Evolutionary conservation across 139 green algal species (phyloP), one percentile per base, ranked within the genome.

Genomic region (Ostreobium quekettii): DNA sequence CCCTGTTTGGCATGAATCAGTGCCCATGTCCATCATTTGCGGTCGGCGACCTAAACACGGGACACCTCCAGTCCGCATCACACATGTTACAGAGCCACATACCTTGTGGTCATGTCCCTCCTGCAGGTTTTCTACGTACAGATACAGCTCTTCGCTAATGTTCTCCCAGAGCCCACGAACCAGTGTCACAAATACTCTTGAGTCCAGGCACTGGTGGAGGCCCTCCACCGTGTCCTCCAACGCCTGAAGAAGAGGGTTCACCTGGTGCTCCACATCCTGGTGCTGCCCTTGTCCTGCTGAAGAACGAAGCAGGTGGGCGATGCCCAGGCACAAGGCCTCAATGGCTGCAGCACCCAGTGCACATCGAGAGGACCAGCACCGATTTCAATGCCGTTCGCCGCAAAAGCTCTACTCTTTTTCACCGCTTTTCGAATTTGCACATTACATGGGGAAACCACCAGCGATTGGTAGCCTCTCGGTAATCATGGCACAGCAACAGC

Each of bases 141-240:
- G 64, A 42, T 77, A 74, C 39, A 87, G 71, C 37, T 85, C 76
- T 58, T 78, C 71, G 26, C 78, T 74, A 30, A 79, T 47, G 36
- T 71, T 74, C 60, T 87, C 81, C 81, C 81, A 87, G 35, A 87
- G 71, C 22, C 74, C 78, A 15, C 81, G 64, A n/a, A 56, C 73
- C 4, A 62, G 68, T 1, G 81, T 74, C 31, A 87, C 67, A 71
- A 82, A 83, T 42, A 85, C 81, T 36, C 78, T 73, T 35, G 74
- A 36, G 47, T 86, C 80, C 42, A 86, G 67, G 4, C 59, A 59
- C 1, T 38, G 67, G 24, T 69, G 73, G 42, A 83, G 74, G 0
- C 60, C 66, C 42, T 53, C 28, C 37, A 46, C 7, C 19, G 32
- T 26, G 32, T 47, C 24, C 7, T 42, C 30, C 5, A 66, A 42